Percentiles rank a stretch among this genome's conserved stretches.
Conservation (phyloP, 352 stramenopile genomes). For the Phytophthora parvispora region DNA sequence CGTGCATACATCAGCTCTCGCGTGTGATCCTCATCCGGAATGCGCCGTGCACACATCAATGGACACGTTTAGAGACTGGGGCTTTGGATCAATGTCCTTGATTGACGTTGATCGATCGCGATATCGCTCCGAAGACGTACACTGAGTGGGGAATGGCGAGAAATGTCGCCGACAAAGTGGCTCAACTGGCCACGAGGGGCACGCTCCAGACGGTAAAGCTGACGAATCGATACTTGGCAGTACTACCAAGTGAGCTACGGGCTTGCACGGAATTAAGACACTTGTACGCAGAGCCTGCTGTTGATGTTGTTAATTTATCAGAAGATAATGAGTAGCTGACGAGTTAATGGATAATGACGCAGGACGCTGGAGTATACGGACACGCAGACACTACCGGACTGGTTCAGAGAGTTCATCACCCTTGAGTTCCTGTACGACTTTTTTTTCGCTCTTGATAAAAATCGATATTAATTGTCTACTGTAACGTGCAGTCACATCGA, state of each 20-base stretch:
- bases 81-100: constrained; percentile 47
- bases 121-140: not conserved
- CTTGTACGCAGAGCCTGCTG: not conserved
- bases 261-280: not conserved
- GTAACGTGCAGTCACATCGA: not conserved
- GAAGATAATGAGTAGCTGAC: too few relatives aligned
- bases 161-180: not conserved
- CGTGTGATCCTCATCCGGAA: constrained; percentile 26
- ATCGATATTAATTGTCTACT: too few relatives aligned
- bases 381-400: not conserved
- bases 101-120: constrained; percentile 35
- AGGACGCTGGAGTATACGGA: not conserved
- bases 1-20: constrained; percentile 16
- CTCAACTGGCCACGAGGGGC: not conserved
- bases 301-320: too few relatives aligned
- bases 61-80: too few relatives aligned
- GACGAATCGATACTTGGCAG: not conserved
- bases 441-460: not conserved
- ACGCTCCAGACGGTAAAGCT: not conserved
- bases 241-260: not conserved
- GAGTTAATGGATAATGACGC: not conserved
- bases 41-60: constrained; percentile 40
- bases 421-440: not conserved
- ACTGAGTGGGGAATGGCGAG: not conserved
- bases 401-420: not conserved